phyloP scores from a whole-genome alignment of 306 rosid species.

The Pyrus bretschneideri region DNA sequence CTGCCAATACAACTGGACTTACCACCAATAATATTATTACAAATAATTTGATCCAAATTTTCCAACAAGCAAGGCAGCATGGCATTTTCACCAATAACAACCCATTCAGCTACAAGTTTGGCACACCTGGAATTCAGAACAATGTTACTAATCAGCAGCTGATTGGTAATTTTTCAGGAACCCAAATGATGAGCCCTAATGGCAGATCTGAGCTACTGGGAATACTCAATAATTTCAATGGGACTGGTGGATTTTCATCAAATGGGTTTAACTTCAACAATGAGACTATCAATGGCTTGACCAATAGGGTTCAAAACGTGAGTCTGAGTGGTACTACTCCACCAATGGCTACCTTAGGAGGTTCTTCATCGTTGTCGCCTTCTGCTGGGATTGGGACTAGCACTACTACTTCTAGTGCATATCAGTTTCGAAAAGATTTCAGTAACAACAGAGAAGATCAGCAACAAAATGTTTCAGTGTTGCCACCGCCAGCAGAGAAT shows the following conservation, averaged over 20 bases:
- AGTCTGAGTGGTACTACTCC: background rate
- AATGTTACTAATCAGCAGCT: background rate
- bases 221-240: background rate
- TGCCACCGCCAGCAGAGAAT: background rate
- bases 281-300: background rate
- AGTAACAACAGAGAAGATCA: background rate
- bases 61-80: background rate
- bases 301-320: background rate
- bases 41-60: background rate
- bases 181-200: constrained; percentile 11
- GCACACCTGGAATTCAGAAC: background rate
- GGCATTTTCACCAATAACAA: background rate
- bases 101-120: background rate
- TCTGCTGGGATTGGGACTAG: background rate
- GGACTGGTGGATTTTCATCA: background rate
- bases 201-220: background rate
- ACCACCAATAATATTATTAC: background rate
- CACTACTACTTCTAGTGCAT: background rate
- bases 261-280: background rate
- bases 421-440: background rate
- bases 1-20: background rate
- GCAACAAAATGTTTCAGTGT: background rate
- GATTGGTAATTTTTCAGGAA: background rate
- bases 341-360: background rate
- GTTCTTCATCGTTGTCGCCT: background rate